A percentile compares a stretch with the other conserved stretches of the same genome.
phyloP scores from a whole-genome alignment of 768 basidiomycete genomes.

The Rubroboletus satanas region DNA sequence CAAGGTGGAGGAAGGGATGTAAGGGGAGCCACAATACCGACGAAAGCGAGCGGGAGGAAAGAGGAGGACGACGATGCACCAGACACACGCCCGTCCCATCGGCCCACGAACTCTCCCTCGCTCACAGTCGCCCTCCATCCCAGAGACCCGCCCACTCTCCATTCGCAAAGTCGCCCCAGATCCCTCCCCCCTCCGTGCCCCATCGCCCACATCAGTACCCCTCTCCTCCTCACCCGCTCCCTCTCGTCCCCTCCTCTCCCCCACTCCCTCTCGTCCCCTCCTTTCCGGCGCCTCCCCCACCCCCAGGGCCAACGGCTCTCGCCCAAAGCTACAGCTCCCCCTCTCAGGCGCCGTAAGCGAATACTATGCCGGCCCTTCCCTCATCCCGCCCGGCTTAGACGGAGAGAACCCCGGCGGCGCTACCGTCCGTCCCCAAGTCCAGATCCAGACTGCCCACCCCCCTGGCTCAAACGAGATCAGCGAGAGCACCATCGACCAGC shows the following conservation, averaged over 20 bases:
- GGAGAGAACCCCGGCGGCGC: conserved; percentile 37
- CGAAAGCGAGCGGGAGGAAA: neutral
- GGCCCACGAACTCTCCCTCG: conserved; percentile 48
- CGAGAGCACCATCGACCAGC: conserved; percentile 37
- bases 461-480: conserved; percentile 23
- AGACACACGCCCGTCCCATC: conserved; percentile 39
- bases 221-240: conserved; percentile 31
- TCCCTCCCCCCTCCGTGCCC: conserved; percentile 24
- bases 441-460: conserved; percentile 35
- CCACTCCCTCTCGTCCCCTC: too few species aligned
- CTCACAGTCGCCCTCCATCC: conserved; percentile 40
- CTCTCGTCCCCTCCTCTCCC: conserved; percentile 29
- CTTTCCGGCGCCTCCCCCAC: conserved; percentile 19
- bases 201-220: conserved; percentile 28
- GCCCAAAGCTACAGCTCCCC: conserved; percentile 37
- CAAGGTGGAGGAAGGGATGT: neutral
- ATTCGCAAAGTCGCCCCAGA: conserved; percentile 37
- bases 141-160: conserved; percentile 38
- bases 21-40: neutral
- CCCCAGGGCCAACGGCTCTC: conserved; percentile 21
- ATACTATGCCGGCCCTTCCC: conserved; percentile 32
- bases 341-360: conserved; percentile 28
- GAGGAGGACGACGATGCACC: conserved; percentile 25
- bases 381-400: conserved; percentile 33
- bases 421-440: conserved; percentile 40